Percentiles rank a stretch among this genome's conserved stretches.
Conservation (phyloP, 2,329 filamentous ascomycete species). For the Aphanoascus verrucosus region DNA sequence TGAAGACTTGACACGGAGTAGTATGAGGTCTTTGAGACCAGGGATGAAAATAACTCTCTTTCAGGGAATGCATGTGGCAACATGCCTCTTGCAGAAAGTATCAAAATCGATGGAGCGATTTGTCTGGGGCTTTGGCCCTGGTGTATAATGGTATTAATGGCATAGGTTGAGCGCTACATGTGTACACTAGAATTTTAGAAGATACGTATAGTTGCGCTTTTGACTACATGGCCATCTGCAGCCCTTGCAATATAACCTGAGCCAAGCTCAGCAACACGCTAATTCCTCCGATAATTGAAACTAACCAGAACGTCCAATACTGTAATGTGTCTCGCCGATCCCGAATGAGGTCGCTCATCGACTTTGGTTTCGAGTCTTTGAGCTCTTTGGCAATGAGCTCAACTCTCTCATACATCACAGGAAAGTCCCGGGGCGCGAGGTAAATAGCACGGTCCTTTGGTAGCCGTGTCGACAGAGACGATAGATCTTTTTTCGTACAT, state of each 20-base stretch:
- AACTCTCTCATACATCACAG: neutral
- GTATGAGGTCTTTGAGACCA: conserved; percentile 49
- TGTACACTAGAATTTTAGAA: too few species aligned
- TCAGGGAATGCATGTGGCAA: conserved; percentile 46
- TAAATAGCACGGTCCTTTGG: neutral
- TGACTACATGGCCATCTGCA: neutral
- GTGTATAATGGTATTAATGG: neutral
- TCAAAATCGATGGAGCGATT: neutral
- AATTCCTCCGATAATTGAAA: conserved; percentile 2
- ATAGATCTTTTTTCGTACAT: neutral
- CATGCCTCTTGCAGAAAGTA: conserved; percentile 40
- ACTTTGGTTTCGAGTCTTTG: neutral
- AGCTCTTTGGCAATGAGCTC: conserved; percentile 3
- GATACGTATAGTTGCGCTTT: too few species aligned
- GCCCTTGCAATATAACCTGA: conserved; percentile 1
- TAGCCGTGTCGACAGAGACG: neutral
- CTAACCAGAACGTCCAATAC: conserved; percentile 3
- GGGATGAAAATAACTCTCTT: conserved; percentile 50
- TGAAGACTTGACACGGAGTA: conserved; percentile 46
- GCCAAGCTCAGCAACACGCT: neutral
- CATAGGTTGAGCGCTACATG: too few species aligned
- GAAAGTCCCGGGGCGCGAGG: conserved; percentile 3
- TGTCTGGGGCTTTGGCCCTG: neutral
- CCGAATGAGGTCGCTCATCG: neutral
- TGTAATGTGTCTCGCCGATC: conserved; percentile 5